A percentile compares a stretch with the other conserved stretches of the same genome.
phyloP scores from a whole-genome alignment of 2,329 filamentous ascomycete genomes.

The Colletotrichum australisinense region DNA sequence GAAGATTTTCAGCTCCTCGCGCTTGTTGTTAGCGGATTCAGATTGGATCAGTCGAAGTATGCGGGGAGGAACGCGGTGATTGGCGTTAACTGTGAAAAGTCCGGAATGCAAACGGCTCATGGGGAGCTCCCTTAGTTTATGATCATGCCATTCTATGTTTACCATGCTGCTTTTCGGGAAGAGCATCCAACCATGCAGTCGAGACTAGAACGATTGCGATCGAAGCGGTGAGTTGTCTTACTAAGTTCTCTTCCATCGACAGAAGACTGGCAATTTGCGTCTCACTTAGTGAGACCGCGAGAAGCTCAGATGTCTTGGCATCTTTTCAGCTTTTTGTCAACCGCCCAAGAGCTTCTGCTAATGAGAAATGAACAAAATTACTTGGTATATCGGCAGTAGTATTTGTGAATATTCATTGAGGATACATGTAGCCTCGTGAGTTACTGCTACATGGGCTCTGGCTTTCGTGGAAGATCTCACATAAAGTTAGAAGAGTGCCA shows the following conservation, averaged over 20 bases:
- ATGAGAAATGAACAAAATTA: not conserved
- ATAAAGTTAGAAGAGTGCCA: no score
- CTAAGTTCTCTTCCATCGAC: not conserved
- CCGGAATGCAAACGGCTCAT: not conserved
- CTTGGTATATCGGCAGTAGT: not conserved
- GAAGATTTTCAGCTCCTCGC: not conserved
- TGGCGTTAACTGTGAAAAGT: not conserved
- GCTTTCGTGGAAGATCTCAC: no score
- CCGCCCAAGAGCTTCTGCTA: not conserved
- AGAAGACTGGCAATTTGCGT: not conserved
- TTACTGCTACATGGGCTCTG: no score
- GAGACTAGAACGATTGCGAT: not conserved
- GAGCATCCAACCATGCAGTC: not conserved
- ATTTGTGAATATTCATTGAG: not conserved
- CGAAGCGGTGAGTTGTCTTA: not conserved
- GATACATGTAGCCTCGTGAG: no score
- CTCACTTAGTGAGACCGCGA: not conserved
- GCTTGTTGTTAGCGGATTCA: not conserved
- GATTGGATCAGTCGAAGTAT: not conserved
- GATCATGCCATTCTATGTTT: not conserved
- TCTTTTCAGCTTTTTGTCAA: not conserved
- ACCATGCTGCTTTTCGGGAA: not conserved
- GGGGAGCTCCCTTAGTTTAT: not conserved
- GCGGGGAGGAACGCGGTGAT: not conserved
- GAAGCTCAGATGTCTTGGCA: not conserved